phyloP scores from a whole-genome alignment of 2,329 filamentous ascomycete genomes.

The Aureobasidium sp. region DNA sequence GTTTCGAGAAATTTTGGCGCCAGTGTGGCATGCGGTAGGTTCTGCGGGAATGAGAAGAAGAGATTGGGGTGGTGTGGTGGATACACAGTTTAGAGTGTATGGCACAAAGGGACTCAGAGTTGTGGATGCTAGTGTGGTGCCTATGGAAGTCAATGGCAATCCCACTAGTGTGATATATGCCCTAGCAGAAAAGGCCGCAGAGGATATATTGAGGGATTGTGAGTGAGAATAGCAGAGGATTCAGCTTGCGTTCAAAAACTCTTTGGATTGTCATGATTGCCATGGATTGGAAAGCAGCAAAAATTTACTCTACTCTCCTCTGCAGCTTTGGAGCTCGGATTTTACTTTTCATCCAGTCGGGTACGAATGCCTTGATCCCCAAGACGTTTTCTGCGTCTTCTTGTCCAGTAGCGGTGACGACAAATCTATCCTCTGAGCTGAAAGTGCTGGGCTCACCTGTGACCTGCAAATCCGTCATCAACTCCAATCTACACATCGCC shows the following conservation, averaged over 20 bases:
- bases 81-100: constrained; percentile 34
- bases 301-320: constrained; percentile 37
- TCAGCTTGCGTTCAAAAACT: no score
- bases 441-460: constrained; percentile 72
- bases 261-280: no score
- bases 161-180: constrained; percentile 29
- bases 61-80: constrained; percentile 34
- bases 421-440: constrained; percentile 62
- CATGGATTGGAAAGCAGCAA: no score
- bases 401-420: constrained; percentile 28
- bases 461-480: constrained; percentile 85
- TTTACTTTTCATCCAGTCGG: constrained; percentile 71
- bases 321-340: constrained; percentile 43
- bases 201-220: not conserved
- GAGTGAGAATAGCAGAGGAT: no score
- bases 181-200: constrained; percentile 28
- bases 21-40: constrained; percentile 7
- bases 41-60: constrained; percentile 27
- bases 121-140: constrained; percentile 38
- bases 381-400: constrained; percentile 29
- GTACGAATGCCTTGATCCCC: constrained; percentile 72
- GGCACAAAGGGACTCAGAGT: constrained; percentile 34
- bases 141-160: constrained; percentile 27
- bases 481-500: constrained; percentile 86
- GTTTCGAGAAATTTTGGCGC: not conserved